Percentiles rank a stretch among this genome's conserved stretches.
phyloP scores from a whole-genome alignment of 495 filamentous ascomycete species.

The Parathielavia hyrcaniae region DNA sequence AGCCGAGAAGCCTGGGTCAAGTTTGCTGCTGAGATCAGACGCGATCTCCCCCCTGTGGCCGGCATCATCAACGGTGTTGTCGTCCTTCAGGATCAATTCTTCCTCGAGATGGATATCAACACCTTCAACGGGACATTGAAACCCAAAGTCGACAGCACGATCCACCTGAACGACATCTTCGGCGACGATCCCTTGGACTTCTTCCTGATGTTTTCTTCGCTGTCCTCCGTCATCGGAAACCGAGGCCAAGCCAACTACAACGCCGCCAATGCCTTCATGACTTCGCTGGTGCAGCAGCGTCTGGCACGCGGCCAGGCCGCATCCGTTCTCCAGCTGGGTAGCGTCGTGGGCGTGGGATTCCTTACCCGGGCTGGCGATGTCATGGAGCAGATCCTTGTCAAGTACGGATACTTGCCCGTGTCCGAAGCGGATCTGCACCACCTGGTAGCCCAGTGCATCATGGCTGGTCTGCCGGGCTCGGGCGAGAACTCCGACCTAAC shows the following conservation, averaged over 20 bases:
- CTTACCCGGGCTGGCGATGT: constrained; percentile 29
- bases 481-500: not conserved
- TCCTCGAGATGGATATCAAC: constrained; percentile 36
- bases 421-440: not conserved
- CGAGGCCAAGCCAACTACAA: constrained; percentile 53
- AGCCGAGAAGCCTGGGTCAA: not conserved
- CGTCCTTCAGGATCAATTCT: constrained; percentile 39
- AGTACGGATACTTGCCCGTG: constrained; percentile 16
- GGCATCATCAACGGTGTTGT: constrained; percentile 47
- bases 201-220: constrained; percentile 49
- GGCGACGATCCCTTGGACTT: constrained; percentile 46
- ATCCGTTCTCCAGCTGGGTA: constrained; percentile 43
- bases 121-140: constrained; percentile 25
- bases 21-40: not conserved
- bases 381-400: constrained; percentile 37
- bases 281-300: constrained; percentile 33
- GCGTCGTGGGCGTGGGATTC: constrained; percentile 45
- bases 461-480: not conserved
- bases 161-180: constrained; percentile 39
- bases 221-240: constrained; percentile 42
- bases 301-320: constrained; percentile 32
- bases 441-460: constrained; percentile 15
- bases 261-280: constrained; percentile 54
- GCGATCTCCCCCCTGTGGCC: constrained; percentile 37
- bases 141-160: constrained; percentile 39